Percentiles rank a stretch among this genome's conserved stretches.
Evolutionary conservation across 192 early-diverging fungal species (phyloP).

Genomic region (Nowakowskiella sp.): DNA sequence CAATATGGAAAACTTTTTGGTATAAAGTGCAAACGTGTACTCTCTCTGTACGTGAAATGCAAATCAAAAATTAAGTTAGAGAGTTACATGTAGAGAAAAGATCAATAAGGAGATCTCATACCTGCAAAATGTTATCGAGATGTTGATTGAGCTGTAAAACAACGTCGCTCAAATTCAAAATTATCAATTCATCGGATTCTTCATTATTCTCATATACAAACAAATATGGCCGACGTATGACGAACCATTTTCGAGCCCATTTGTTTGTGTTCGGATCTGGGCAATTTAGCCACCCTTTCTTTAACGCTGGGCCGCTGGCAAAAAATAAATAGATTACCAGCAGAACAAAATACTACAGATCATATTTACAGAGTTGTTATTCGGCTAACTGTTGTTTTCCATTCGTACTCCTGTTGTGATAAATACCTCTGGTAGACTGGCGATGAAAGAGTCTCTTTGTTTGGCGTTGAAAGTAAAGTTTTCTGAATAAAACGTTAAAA

Average conservation of each 20-base stretch:
- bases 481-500: too few species aligned
- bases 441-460: too few species aligned
- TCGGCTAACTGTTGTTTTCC: too few species aligned
- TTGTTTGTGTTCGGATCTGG: too few species aligned
- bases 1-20: slow-evolving; percentile 46
- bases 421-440: too few species aligned
- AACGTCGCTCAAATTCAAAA: slow-evolving; percentile 68
- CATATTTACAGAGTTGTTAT: too few species aligned
- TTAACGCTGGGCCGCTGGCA: too few species aligned
- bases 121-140: slow-evolving; percentile 50
- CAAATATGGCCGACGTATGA: slow-evolving; percentile 70
- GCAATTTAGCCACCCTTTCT: too few species aligned
- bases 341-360: too few species aligned
- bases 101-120: slow-evolving; percentile 28
- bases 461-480: too few species aligned
- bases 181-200: slow-evolving; percentile 60
- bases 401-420: too few species aligned
- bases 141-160: slow-evolving; percentile 47
- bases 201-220: slow-evolving; percentile 61
- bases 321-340: too few species aligned
- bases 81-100: slow-evolving; percentile 6
- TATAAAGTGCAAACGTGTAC: slow-evolving; percentile 65
- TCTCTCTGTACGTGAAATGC: slow-evolving; percentile 49
- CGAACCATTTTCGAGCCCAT: slow-evolving; percentile 76
- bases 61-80: slow-evolving; percentile 13